These are phyloP conservation scores for Trametes sp. DNA, from an alignment of 1,284 basidiomycete genomes.

Conservation along the genomic window DNA sequence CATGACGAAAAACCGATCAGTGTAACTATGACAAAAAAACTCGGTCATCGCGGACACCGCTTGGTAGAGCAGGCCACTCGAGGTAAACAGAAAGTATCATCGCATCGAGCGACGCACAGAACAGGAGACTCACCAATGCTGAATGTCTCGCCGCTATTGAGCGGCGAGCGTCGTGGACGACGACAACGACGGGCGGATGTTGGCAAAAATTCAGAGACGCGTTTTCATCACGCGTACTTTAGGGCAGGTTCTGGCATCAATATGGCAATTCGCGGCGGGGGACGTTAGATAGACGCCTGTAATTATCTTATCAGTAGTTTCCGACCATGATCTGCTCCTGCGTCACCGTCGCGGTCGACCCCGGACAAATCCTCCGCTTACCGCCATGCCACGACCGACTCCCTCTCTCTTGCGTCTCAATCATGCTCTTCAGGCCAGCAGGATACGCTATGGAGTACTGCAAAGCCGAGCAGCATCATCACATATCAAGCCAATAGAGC, in stretches of 20 bases:
- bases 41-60: constrained; percentile 55
- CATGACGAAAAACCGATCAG: constrained; percentile 63
- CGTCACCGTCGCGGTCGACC: not conserved
- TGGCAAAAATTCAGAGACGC: constrained; percentile 15
- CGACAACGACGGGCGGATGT: constrained; percentile 16
- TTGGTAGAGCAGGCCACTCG: constrained; percentile 61
- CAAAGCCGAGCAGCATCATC: constrained; percentile 18
- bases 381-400: constrained; percentile 8
- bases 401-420: not conserved
- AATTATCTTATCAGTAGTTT: constrained; percentile 7
- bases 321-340: not conserved
- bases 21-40: constrained; percentile 86
- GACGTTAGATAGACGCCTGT: constrained; percentile 7
- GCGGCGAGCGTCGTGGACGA: constrained; percentile 2
- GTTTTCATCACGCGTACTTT: constrained; percentile 25
- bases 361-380: not conserved
- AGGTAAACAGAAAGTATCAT: constrained; percentile 60
- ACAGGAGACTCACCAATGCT: constrained; percentile 34
- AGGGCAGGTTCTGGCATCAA: constrained; percentile 25
- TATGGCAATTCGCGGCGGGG: not conserved
- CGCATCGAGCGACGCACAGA: constrained; percentile 48
- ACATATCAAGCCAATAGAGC: constrained; percentile 42
- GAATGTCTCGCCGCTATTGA: constrained; percentile 1
- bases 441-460: not conserved
- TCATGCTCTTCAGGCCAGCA: too few relatives aligned